phyloP scores from a whole-genome alignment of 2,329 filamentous ascomycete genomes.

The Akanthomyces dipterigenus region DNA sequence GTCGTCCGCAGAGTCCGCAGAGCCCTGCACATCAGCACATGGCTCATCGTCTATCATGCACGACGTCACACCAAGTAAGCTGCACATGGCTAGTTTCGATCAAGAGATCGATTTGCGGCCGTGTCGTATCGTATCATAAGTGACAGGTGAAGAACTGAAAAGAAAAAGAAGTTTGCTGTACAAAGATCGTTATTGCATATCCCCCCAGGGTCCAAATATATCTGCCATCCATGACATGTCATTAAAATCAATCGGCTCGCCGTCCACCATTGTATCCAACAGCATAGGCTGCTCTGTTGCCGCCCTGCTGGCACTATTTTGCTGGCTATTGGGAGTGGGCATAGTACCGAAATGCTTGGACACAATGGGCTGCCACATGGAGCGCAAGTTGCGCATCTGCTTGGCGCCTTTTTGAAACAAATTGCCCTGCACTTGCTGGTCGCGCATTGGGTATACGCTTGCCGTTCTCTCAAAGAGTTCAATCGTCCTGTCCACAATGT shows the following conservation, averaged over 20 bases:
- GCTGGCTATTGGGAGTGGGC: constrained; percentile 24
- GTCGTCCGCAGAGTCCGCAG: neutral
- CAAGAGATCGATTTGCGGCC: neutral
- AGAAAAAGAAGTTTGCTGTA: neutral
- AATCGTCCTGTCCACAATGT: constrained; percentile 27
- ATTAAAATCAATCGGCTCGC: constrained; percentile 25
- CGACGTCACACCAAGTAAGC: neutral
- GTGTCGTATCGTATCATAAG: constrained; percentile 3
- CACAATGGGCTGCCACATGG: constrained; percentile 30
- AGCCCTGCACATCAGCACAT: neutral
- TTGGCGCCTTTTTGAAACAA: constrained; percentile 28
- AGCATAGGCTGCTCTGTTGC: constrained; percentile 14
- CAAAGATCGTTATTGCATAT: constrained; percentile 19
- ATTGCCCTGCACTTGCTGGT: constrained; percentile 23
- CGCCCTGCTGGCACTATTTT: constrained; percentile 4
- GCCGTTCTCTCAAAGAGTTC: constrained; percentile 25
- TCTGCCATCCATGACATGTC: constrained; percentile 33
- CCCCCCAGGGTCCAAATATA: constrained; percentile 32
- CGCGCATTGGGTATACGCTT: constrained; percentile 21
- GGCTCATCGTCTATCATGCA: neutral
- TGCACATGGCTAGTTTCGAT: neutral
- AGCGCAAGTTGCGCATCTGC: constrained; percentile 28
- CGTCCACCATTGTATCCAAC: constrained; percentile 14
- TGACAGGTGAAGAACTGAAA: neutral
- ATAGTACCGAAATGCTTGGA: constrained; percentile 22